These are phyloP conservation scores for Trypanosoma congolense DNA, from an alignment of 208 protist species.

Conservation along the genomic window DNA sequence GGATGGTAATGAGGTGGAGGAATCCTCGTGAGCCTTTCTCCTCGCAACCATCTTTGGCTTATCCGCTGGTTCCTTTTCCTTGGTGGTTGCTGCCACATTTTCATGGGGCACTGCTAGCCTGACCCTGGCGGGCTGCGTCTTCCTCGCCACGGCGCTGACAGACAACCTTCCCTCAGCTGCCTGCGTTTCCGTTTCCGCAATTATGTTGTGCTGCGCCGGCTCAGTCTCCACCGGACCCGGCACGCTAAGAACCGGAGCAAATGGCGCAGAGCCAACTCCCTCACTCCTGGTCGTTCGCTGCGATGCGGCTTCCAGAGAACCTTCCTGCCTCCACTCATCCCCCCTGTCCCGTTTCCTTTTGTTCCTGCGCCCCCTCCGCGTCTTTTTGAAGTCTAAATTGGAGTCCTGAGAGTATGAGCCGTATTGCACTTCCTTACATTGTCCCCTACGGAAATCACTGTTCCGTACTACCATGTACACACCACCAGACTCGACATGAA, in stretches of 20 bases:
- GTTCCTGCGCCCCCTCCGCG: neutral
- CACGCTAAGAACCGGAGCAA: neutral
- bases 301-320: neutral
- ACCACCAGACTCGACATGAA: slow-evolving; percentile 12
- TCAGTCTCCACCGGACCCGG: neutral
- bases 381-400: neutral
- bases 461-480: slow-evolving; percentile 15
- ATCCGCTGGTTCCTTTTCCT: neutral
- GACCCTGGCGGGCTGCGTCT: neutral
- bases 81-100: neutral
- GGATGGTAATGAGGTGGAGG: neutral
- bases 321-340: neutral
- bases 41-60: neutral
- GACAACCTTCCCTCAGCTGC: neutral
- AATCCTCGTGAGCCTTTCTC: neutral
- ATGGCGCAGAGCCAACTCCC: neutral
- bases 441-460: slow-evolving; percentile 2
- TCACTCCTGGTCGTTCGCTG: neutral
- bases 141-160: neutral
- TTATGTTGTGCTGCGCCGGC: neutral
- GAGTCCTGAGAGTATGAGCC: neutral
- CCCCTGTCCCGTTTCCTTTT: slow-evolving; percentile 4
- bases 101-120: neutral
- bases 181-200: neutral
- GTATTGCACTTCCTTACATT: neutral